phyloP scores from a whole-genome alignment of 2,329 filamentous ascomycete genomes.

The Microcyclospora pomicola region DNA sequence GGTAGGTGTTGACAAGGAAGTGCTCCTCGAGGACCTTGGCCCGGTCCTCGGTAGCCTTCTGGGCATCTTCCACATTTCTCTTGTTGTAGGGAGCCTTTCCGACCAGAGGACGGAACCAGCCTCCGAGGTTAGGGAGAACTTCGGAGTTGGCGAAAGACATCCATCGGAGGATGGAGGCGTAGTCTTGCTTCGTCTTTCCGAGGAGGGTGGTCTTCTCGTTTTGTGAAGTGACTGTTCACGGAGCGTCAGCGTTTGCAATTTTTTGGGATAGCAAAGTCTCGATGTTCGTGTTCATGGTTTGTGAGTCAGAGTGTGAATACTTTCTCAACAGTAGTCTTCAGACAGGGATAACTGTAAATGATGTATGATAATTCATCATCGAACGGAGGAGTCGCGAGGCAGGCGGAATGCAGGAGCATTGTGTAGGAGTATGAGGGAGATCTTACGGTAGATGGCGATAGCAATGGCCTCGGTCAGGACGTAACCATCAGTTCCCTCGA shows the following conservation, averaged over 20 bases:
- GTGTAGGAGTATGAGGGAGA: neutral
- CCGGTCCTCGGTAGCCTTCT: slow-evolving; percentile 54
- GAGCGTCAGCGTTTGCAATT: neutral
- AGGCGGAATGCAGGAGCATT: neutral
- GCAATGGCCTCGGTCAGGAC: slow-evolving; percentile 79
- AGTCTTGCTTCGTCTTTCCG: slow-evolving; percentile 99
- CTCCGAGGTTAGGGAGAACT: slow-evolving; percentile 57
- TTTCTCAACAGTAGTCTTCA: slow-evolving; percentile 85
- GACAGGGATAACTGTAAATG: slow-evolving; percentile 91
- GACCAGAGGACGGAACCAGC: slow-evolving; percentile 76
- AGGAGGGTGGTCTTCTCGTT: slow-evolving; percentile 99
- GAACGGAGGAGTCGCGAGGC: slow-evolving; percentile 10
- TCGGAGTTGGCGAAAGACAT: slow-evolving; percentile 93
- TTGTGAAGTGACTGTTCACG: slow-evolving; percentile 73
- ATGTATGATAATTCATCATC: slow-evolving; percentile 64
- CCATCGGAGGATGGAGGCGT: slow-evolving; percentile 96
- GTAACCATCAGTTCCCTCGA: slow-evolving; percentile 85
- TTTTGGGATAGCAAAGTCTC: neutral
- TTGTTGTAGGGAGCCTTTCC: slow-evolving; percentile 88
- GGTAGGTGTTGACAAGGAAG: slow-evolving; percentile 85
- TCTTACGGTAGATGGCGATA: slow-evolving; percentile 95
- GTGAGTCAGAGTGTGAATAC: slow-evolving; percentile 62
- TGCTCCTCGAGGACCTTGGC: slow-evolving; percentile 69
- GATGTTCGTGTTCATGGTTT: neutral
- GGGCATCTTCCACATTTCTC: slow-evolving; percentile 76